Conservation (phyloP, 805 yeast genomes). For the Yarrowia sp. region DNA sequence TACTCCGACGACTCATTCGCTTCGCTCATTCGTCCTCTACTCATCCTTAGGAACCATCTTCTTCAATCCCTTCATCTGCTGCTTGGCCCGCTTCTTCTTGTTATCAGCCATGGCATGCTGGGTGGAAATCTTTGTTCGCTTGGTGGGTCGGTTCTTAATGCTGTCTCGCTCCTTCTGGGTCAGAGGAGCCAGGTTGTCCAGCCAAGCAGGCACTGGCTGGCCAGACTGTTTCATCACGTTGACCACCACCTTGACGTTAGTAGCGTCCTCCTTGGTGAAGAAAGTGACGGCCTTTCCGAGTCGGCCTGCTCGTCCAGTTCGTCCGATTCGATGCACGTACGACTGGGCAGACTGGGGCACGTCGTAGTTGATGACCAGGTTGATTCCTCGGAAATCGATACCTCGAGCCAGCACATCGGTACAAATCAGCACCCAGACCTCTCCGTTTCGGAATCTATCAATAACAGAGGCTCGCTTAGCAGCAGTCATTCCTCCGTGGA, state of each 20-base stretch:
- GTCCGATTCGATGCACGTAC: constrained; percentile 95
- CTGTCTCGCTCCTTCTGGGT: constrained; percentile 59
- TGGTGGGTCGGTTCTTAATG: constrained; percentile 55
- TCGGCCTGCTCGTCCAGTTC: constrained; percentile 96
- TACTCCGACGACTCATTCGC: too few relatives aligned
- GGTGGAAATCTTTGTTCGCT: constrained; percentile 77
- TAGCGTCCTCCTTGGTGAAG: constrained; percentile 84
- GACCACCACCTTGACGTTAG: constrained; percentile 74
- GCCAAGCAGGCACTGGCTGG: constrained; percentile 66
- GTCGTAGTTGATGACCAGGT: constrained; percentile 91
- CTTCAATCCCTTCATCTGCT: constrained; percentile 17
- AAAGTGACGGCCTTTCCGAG: constrained; percentile 85
- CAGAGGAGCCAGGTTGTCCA: constrained; percentile 67
- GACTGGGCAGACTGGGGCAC: constrained; percentile 93
- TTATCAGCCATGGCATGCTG: constrained; percentile 43
- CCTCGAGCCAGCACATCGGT: constrained; percentile 97
- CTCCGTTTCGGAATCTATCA: constrained; percentile 82
- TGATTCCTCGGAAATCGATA: constrained; percentile 94
- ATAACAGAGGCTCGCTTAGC: constrained; percentile 82
- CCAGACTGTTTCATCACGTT: constrained; percentile 97
- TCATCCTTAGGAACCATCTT: not conserved
- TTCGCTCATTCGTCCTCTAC: too few relatives aligned
- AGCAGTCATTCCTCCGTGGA: constrained; percentile 91
- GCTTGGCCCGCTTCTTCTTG: constrained; percentile 25
- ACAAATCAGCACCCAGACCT: constrained; percentile 92